Percentiles rank a stretch among this genome's conserved stretches.
phyloP scores from a whole-genome alignment of 306 rosid species.

The Begonia loranthoides region DNA sequence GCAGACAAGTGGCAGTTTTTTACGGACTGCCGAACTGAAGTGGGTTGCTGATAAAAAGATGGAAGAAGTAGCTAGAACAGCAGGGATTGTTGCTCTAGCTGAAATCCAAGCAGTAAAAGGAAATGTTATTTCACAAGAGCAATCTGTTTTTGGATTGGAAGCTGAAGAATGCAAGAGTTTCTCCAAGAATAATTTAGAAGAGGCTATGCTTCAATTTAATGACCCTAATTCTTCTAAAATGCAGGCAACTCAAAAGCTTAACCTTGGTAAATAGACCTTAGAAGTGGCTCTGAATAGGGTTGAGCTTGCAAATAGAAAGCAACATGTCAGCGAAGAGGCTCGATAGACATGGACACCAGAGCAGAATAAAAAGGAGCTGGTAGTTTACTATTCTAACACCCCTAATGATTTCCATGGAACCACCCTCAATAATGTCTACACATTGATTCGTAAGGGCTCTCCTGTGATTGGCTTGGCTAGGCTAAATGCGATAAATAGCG shows the following conservation, averaged over 20 bases:
- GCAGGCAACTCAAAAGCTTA: conserved; percentile 74
- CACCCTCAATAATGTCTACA: conserved; percentile 24
- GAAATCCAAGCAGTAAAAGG: conserved; percentile 50
- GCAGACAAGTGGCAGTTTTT: conserved; percentile 20
- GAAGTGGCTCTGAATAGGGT: conserved; percentile 69
- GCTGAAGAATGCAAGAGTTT: conserved; percentile 25
- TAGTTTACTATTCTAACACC: conserved; percentile 18
- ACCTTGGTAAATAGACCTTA: conserved; percentile 50
- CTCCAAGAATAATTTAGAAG: conserved; percentile 33
- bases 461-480: conserved; percentile 17
- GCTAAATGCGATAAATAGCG: conserved; percentile 15
- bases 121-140: background rate
- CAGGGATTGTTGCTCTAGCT: conserved; percentile 77
- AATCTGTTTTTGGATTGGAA: background rate
- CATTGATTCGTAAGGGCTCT: conserved; percentile 25
- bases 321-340: conserved; percentile 62
- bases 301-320: no score
- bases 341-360: conserved; percentile 60
- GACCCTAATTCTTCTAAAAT: conserved; percentile 37
- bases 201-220: conserved; percentile 37
- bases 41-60: conserved; percentile 84
- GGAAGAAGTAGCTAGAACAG: conserved; percentile 87
- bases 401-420: no score
- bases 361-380: conserved; percentile 23
- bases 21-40: conserved; percentile 73